These are phyloP conservation scores for Sporothrix curviconia DNA, from an alignment of 2,329 filamentous ascomycete genomes.

Conservation along the genomic window DNA sequence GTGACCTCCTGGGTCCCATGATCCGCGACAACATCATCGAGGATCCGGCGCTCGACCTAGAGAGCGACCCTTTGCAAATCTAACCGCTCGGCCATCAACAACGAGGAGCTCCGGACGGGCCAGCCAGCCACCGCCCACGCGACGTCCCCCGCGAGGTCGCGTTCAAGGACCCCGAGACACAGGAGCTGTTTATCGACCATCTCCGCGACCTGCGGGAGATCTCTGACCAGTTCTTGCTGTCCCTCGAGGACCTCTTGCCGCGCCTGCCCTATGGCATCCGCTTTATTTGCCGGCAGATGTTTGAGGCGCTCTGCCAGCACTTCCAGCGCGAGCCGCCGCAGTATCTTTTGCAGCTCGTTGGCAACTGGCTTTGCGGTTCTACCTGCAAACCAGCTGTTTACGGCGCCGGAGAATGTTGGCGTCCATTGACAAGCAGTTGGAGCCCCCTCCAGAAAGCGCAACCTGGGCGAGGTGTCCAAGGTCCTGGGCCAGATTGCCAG, in stretches of 20 bases:
- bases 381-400: constrained; percentile 82
- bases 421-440: constrained; percentile 83
- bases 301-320: constrained; percentile 65
- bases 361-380: constrained; percentile 89
- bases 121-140: constrained; percentile 68
- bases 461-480: constrained; percentile 83
- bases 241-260: constrained; percentile 74
- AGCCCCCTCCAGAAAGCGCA: constrained; percentile 89
- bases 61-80: constrained; percentile 96
- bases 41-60: constrained; percentile 81
- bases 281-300: constrained; percentile 80
- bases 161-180: constrained; percentile 91
- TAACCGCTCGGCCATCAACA: constrained; percentile 93
- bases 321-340: constrained; percentile 76
- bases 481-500: constrained; percentile 82
- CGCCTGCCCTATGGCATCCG: constrained; percentile 91
- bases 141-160: constrained; percentile 87
- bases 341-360: constrained; percentile 73
- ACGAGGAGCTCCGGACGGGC: constrained; percentile 91
- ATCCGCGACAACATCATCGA: constrained; percentile 91
- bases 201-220: constrained; percentile 91
- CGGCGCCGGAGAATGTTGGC: constrained; percentile 86
- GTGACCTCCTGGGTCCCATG: constrained; percentile 75
- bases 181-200: constrained; percentile 88
- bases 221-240: constrained; percentile 79